Evolutionary conservation across 345 rosid species (phyloP).

Genomic region (Corchorus capsularis): DNA sequence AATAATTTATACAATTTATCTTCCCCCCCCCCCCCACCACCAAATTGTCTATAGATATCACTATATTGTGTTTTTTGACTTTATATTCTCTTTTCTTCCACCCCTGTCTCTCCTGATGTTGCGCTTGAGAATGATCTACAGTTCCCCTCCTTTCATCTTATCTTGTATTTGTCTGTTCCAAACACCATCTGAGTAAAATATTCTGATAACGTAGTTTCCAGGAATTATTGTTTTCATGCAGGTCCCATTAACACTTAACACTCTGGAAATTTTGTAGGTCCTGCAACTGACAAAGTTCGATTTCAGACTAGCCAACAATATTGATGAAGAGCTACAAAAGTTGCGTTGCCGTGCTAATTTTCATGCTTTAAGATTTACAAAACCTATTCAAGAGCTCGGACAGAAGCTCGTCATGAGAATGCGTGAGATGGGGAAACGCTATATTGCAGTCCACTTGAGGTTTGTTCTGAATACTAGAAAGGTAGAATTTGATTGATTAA

Average conservation of each 20-base stretch:
- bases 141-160: not conserved
- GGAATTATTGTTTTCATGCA: not conserved
- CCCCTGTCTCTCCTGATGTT: no score
- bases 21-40: not conserved
- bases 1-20: not conserved
- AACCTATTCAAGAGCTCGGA: slow-evolving; percentile 79
- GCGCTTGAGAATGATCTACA: no score
- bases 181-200: not conserved
- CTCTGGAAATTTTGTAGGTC: slow-evolving; percentile 60
- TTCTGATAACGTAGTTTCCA: not conserved
- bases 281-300: slow-evolving; percentile 98
- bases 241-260: slow-evolving; percentile 8
- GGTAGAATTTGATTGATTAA: not conserved
- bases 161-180: not conserved
- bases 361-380: slow-evolving; percentile 87
- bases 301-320: slow-evolving; percentile 86
- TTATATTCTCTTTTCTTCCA: no score
- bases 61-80: not conserved
- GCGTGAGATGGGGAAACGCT: slow-evolving; percentile 77
- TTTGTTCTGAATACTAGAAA: slow-evolving; percentile 28
- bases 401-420: slow-evolving; percentile 72
- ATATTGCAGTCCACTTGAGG: slow-evolving; percentile 94
- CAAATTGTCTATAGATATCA: not conserved
- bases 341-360: slow-evolving; percentile 94
- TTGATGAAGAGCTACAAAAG: slow-evolving; percentile 86